A percentile compares a stretch with the other conserved stretches of the same genome.
phyloP scores from a whole-genome alignment of 768 basidiomycete genomes.

The Lentinula detonsa region DNA sequence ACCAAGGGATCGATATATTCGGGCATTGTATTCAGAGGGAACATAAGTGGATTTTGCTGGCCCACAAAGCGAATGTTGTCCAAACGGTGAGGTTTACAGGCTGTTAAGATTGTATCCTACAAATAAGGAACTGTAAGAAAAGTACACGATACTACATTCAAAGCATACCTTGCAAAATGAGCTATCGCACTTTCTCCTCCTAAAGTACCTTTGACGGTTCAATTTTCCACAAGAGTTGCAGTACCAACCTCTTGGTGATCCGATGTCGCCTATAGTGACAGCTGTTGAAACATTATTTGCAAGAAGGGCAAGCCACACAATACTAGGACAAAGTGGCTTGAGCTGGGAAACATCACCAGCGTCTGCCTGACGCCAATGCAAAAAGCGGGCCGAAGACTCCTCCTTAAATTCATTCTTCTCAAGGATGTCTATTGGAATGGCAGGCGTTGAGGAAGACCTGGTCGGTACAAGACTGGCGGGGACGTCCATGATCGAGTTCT shows the following conservation, averaged over 20 bases:
- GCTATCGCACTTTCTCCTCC: constrained; percentile 41
- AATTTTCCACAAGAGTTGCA: constrained; percentile 42
- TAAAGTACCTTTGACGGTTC: constrained; percentile 37
- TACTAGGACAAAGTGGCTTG: neutral
- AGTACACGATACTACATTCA: neutral
- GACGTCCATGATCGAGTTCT: neutral
- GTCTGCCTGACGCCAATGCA: neutral
- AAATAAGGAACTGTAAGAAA: neutral
- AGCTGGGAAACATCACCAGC: neutral
- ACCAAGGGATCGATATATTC: constrained; percentile 6
- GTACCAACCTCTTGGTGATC: constrained; percentile 35
- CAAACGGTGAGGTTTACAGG: neutral
- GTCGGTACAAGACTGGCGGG: neutral
- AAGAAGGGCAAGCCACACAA: neutral
- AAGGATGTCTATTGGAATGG: too few relatives aligned
- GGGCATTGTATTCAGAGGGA: constrained; percentile 1
- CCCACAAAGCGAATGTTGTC: neutral
- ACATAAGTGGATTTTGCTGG: neutral
- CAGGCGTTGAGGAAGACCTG: neutral
- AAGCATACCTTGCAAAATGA: constrained; percentile 30
- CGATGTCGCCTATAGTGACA: neutral
- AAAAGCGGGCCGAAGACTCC: neutral
- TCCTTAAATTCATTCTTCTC: neutral
- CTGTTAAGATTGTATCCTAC: neutral
- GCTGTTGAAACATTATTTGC: neutral